These are phyloP conservation scores for Oropetium thomaeum DNA, from an alignment of 176 grass and related monocot species.

Conservation along the genomic window DNA sequence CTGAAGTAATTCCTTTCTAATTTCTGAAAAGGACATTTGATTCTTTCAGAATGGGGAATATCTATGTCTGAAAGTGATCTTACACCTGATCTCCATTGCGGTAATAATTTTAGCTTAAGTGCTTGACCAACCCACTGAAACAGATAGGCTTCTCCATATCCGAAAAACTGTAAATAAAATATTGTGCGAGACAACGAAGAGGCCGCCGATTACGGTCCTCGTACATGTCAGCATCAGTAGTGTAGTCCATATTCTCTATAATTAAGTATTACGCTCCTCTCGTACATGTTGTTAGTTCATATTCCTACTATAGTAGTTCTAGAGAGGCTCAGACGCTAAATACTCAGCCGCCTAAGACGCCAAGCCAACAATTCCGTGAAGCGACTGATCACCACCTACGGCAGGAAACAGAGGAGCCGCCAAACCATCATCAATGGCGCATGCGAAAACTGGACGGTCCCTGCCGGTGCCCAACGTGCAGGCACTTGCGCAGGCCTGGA, in stretches of 20 bases:
- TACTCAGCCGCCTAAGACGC: background rate
- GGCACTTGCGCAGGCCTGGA: slow-evolving; percentile 26
- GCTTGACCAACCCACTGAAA: background rate
- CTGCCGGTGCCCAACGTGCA: slow-evolving; percentile 52
- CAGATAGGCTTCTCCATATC: background rate
- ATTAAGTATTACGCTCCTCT: too few relatives aligned
- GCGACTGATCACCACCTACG: background rate
- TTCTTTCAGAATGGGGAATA: background rate
- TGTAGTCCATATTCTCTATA: background rate
- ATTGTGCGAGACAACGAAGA: background rate
- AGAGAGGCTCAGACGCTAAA: too few relatives aligned
- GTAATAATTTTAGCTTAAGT: background rate
- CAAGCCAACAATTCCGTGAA: background rate
- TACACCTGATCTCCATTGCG: background rate
- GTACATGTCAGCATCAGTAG: background rate
- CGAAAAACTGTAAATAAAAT: too few relatives aligned
- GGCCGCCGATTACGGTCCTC: background rate
- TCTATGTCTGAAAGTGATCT: background rate
- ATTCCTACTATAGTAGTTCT: too few relatives aligned
- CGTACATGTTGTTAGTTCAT: too few relatives aligned
- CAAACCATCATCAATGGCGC: slow-evolving; percentile 15
- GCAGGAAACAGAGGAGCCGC: background rate
- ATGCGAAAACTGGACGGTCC: background rate
- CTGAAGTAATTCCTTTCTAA: too few relatives aligned
- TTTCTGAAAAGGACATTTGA: too few relatives aligned